phyloP scores from a whole-genome alignment of 441 rosid genomes.

The Eugenia klotzschiana region DNA sequence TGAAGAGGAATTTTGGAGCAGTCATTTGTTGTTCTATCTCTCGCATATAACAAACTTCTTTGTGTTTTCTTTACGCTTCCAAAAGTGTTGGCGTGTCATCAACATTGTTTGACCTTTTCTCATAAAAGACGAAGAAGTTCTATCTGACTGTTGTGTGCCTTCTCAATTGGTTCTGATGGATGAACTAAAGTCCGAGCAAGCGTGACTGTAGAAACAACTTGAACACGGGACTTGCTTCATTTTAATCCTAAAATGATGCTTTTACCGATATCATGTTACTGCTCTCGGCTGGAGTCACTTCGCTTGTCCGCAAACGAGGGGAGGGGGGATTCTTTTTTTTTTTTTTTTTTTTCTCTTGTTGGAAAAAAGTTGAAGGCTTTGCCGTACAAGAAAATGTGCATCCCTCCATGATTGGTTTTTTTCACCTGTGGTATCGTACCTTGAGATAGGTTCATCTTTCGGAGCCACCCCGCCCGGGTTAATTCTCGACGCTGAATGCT shows the following conservation, averaged over 20 bases:
- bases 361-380: no score
- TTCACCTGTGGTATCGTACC: not conserved
- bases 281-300: not conserved
- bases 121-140: not conserved
- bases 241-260: not conserved
- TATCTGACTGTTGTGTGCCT: not conserved
- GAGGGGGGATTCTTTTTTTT: no score
- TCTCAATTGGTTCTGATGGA: not conserved
- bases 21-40: not conserved
- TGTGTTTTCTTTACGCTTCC: not conserved
- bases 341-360: no score
- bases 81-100: not conserved
- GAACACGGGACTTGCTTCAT: not conserved
- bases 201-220: not conserved
- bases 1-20: not conserved
- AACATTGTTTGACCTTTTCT: not conserved
- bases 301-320: not conserved
- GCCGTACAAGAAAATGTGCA: not conserved
- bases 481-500: not conserved
- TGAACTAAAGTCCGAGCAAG: not conserved
- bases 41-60: not conserved
- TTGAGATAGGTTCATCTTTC: not conserved
- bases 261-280: no score
- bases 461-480: not conserved
- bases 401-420: not conserved